Evolutionary conservation across 345 rosid genomes (phyloP).

Genomic region (Pelargonium nanum): DNA sequence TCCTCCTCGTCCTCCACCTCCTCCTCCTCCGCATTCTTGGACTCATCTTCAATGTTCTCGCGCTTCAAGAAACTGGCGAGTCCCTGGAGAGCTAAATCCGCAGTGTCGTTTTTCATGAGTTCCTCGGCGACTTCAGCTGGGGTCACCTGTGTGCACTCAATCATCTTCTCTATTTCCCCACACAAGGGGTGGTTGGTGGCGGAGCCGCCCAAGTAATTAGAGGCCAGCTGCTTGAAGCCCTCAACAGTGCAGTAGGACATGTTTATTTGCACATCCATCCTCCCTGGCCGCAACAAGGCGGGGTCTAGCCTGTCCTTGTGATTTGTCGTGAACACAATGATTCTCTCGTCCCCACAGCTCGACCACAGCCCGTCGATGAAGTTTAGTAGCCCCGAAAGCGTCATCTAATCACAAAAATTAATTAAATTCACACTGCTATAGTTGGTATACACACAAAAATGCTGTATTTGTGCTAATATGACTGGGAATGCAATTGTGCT

Average conservation of each 20-base stretch:
- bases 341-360: slow-evolving; percentile 40
- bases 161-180: background rate
- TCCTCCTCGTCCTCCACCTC: too few species aligned
- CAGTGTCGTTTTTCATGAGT: slow-evolving; percentile 43
- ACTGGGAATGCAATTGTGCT: background rate
- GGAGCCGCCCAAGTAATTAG: slow-evolving; percentile 31
- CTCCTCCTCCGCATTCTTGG: too few species aligned
- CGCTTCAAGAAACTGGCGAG: slow-evolving; percentile 16
- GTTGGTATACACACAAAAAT: background rate
- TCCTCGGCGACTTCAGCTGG: background rate
- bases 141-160: background rate
- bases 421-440: background rate
- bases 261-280: slow-evolving; percentile 76
- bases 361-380: slow-evolving; percentile 47
- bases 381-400: slow-evolving; percentile 35
- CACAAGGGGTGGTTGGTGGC: slow-evolving; percentile 19
- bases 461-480: too few species aligned
- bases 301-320: slow-evolving; percentile 61
- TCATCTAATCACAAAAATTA: slow-evolving; percentile 19
- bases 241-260: slow-evolving; percentile 49
- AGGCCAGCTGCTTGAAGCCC: slow-evolving; percentile 42
- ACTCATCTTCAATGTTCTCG: background rate
- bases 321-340: slow-evolving; percentile 50
- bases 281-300: slow-evolving; percentile 54
- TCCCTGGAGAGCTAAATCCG: slow-evolving; percentile 35